Conservation (phyloP, 495 filamentous ascomycete genomes). For the Polyplosphaeria fusca region DNA sequence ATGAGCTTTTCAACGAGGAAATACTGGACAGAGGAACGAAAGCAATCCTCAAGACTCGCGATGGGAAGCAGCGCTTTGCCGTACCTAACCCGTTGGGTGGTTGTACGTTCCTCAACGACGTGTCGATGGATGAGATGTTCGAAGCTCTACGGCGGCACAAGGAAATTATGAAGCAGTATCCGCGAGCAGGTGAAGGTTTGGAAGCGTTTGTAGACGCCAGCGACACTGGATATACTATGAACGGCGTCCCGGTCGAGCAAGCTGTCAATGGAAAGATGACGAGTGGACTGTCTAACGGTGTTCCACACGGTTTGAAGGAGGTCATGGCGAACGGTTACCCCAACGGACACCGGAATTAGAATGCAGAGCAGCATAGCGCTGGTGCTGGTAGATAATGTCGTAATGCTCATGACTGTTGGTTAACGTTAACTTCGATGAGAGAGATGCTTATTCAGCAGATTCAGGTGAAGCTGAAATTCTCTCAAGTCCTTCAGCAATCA, state of each 20-base stretch:
- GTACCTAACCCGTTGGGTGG: conserved; percentile 56
- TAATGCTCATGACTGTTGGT: too few relatives aligned
- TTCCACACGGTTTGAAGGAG: conserved; percentile 34
- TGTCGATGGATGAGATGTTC: conserved; percentile 49
- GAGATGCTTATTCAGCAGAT: too few relatives aligned
- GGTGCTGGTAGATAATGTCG: background rate
- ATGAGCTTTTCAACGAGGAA: conserved; percentile 56
- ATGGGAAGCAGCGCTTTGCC: conserved; percentile 57
- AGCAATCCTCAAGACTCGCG: conserved; percentile 62
- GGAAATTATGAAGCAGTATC: conserved; percentile 51
- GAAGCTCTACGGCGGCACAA: conserved; percentile 54
- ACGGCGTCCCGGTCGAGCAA: conserved; percentile 41
- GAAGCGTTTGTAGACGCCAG: conserved; percentile 61
- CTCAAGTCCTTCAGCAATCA: too few relatives aligned
- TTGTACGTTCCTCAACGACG: conserved; percentile 60
- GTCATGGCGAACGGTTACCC: conserved; percentile 19
- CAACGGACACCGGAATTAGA: conserved; percentile 7
- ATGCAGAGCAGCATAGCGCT: background rate
- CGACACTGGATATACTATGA: conserved; percentile 57
- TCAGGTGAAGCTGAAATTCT: too few relatives aligned
- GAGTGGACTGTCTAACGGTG: conserved; percentile 22
- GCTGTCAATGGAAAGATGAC: conserved; percentile 19
- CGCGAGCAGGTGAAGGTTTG: conserved; percentile 55
- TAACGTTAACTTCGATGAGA: too few relatives aligned
- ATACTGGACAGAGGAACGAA: conserved; percentile 57